phyloP scores from a whole-genome alignment of 169 alveolate genomes.

The Plasmodium fragile region DNA sequence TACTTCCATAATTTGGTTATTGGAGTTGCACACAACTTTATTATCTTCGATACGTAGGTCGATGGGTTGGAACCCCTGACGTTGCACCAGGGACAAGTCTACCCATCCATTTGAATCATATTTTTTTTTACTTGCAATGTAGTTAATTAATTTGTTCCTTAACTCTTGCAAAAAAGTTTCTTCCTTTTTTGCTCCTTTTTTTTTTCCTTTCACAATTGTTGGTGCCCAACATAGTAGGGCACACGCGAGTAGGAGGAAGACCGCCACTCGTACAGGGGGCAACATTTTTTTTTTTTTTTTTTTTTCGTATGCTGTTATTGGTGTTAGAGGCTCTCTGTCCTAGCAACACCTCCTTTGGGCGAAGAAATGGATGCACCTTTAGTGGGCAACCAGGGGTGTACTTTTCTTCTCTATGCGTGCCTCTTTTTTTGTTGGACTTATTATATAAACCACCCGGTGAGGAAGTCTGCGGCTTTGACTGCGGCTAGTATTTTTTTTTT shows the following conservation, averaged over 20 bases:
- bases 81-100: conserved; percentile 3
- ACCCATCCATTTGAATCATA: conserved; percentile 57
- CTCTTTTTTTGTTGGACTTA: neutral
- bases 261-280: neutral
- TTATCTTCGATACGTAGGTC: conserved; percentile 4
- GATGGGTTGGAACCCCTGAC: neutral
- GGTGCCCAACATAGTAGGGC: neutral
- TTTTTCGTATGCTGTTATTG: neutral
- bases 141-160: conserved; percentile 19
- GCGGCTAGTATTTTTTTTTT: neutral
- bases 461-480: neutral
- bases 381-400: neutral
- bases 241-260: neutral
- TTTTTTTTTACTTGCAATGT: conserved; percentile 29
- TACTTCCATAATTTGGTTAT: conserved; percentile 21
- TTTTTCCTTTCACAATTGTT: neutral
- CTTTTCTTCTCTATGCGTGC: neutral
- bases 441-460: neutral
- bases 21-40: conserved; percentile 3
- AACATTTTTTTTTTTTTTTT: too few species aligned
- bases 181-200: neutral
- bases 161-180: neutral
- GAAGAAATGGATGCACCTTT: neutral
- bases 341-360: neutral
- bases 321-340: neutral